Conservation (phyloP, 768 basidiomycete genomes). For the Termitomyces sp. region DNA sequence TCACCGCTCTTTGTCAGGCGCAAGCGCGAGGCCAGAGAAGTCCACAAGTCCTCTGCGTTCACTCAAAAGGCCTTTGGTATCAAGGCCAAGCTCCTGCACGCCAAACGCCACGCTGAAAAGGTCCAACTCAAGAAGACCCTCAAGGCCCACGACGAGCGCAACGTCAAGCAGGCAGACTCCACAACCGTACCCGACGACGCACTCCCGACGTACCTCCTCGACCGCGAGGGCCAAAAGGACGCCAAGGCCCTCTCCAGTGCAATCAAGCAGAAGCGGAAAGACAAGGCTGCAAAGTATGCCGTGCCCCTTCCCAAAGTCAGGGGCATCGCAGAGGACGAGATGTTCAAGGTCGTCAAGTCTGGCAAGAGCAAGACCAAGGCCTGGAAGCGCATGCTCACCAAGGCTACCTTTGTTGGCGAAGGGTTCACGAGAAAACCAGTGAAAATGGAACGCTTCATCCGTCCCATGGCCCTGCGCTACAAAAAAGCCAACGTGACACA, state of each 20-base stretch:
- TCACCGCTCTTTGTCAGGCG: conserved; percentile 42
- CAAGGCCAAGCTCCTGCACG: conserved; percentile 97
- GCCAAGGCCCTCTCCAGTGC: conserved; percentile 94
- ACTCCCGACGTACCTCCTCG: conserved; percentile 91
- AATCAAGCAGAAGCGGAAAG: conserved; percentile 98
- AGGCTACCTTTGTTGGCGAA: conserved; percentile 98
- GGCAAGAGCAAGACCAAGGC: conserved; percentile 94
- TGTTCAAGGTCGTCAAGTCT: conserved; percentile 99
- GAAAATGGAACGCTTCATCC: conserved; percentile 97
- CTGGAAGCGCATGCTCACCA: conserved; percentile 99
- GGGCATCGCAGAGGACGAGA: conserved; percentile 98
- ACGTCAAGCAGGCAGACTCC: conserved; percentile 90
- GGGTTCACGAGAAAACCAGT: conserved; percentile 98
- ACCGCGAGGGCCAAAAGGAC: conserved; percentile 97
- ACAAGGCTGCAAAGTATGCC: conserved; percentile 97
- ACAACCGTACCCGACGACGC: conserved; percentile 84
- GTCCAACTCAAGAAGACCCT: conserved; percentile 99
- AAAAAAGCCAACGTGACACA: conserved; percentile 99
- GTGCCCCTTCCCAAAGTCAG: conserved; percentile 96
- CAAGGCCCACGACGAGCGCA: conserved; percentile 98
- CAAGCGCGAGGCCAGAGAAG: conserved; percentile 76
- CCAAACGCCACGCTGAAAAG: conserved; percentile 94
- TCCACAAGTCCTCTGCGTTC: conserved; percentile 69
- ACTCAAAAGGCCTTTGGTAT: conserved; percentile 95
- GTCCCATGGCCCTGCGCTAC: conserved; percentile 96